phyloP scores from a whole-genome alignment of 768 basidiomycete genomes.

The Collybia mongolica region DNA sequence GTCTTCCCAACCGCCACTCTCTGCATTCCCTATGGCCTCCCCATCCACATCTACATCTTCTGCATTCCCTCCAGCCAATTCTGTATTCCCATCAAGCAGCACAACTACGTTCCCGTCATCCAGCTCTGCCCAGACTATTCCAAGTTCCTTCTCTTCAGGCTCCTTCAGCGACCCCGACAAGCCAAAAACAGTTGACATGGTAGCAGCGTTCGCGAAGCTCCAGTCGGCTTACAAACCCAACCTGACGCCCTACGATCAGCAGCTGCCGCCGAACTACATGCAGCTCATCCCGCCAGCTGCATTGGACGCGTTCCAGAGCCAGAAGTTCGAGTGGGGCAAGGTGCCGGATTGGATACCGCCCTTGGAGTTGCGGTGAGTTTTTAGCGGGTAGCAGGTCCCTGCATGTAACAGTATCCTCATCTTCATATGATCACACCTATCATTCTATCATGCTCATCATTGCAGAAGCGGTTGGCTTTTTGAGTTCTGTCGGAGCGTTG shows the following conservation, averaged over 20 bases:
- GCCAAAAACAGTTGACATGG: slow-evolving; percentile 5
- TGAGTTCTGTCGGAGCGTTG: too few species aligned
- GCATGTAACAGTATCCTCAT: neutral
- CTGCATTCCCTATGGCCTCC: slow-evolving; percentile 20
- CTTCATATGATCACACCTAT: neutral
- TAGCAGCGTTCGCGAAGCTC: slow-evolving; percentile 24
- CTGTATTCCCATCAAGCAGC: neutral
- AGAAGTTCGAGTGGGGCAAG: slow-evolving; percentile 64
- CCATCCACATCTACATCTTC: slow-evolving; percentile 13
- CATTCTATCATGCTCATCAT: neutral
- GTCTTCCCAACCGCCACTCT: slow-evolving; percentile 12
- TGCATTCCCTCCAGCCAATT: neutral
- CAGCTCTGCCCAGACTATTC: neutral
- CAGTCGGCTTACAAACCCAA: slow-evolving; percentile 41
- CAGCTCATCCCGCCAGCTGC: slow-evolving; percentile 49
- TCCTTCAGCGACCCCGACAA: too few species aligned
- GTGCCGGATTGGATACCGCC: slow-evolving; percentile 79
- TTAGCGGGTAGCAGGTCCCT: neutral
- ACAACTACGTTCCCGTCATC: slow-evolving; percentile 4
- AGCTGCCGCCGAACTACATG: slow-evolving; percentile 60
- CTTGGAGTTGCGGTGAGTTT: slow-evolving; percentile 46
- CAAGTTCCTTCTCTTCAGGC: neutral
- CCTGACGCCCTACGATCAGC: slow-evolving; percentile 51
- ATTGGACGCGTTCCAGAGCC: slow-evolving; percentile 50
- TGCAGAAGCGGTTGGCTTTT: neutral